Base-by-base conservation (phyloP, 805 yeast species). In the Ogataea salicorniae region DNA sequence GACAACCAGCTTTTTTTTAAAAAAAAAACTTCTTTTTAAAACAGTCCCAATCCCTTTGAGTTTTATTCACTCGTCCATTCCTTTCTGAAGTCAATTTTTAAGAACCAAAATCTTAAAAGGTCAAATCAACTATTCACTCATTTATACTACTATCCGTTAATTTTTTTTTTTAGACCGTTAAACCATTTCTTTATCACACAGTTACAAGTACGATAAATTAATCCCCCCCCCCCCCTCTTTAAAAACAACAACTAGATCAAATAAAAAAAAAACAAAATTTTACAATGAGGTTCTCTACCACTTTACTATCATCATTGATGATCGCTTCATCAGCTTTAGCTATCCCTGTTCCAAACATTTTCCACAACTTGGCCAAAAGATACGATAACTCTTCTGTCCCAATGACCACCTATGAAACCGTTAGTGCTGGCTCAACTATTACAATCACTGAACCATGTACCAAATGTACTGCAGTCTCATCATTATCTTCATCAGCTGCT, bases 81-180 rank as follows among this genome's bases (percentile, higher is more conserved):
- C 49, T 56, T 50, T 49, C 39, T 16, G 17, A 31, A 42, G 26
- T 17, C 8, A 39, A 26, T 31, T 23, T 23, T 23, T 23, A 23
- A 9, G 9, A 23, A 34, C 36, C 33, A 39, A 22, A 20, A 4
- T 20, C 52, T 49, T 45, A 17, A 39, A 34, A 6, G 9, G 42
- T 49, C 60, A 53, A 55, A 57, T 52, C 60, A 54, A 54, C 58
- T 57, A 59, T 56, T 60, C 64, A 55, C 42, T 60, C 64, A 53
- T 60, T 60, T 49, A 52, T 37, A 47, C 33, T 39, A 31, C n/a
- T 37, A 49, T 50, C 58, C 53, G 55, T 58, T 58, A 57, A 51
- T n/a, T 42, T 42, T 13, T 35, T n/a, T 42, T 42, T 13, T 35
- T 22, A 33, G 34, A 26, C 31, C 31, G 31, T 26, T 26, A 3